A percentile compares a stretch with the other conserved stretches of the same genome.
phyloP scores from a whole-genome alignment of 768 basidiomycete genomes.

The Phanerochaete carnosa region DNA sequence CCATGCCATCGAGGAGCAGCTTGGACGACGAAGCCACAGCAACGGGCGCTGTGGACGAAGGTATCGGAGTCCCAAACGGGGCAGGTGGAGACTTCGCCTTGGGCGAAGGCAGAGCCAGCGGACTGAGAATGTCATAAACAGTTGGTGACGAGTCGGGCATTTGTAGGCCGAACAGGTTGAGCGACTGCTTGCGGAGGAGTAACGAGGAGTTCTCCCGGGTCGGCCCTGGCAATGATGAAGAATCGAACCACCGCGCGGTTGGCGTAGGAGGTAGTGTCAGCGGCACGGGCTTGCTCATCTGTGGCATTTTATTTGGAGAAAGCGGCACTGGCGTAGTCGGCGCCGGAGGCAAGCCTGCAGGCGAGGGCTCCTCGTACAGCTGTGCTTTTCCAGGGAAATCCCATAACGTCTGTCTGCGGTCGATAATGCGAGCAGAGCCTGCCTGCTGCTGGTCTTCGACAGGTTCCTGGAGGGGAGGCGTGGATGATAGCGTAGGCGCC shows the following conservation, averaged over 20 bases:
- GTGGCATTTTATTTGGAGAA: slow-evolving; percentile 22
- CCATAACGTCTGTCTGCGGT: slow-evolving; percentile 23
- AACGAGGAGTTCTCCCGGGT: slow-evolving; percentile 4
- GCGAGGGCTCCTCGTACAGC: not conserved
- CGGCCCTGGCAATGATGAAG: slow-evolving; percentile 12
- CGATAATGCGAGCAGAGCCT: slow-evolving; percentile 12
- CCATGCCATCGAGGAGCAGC: not conserved
- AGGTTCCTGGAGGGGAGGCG: not conserved
- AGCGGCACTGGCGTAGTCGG: slow-evolving; percentile 7
- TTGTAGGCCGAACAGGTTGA: slow-evolving; percentile 18
- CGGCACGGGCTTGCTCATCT: slow-evolving; percentile 19
- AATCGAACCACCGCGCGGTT: slow-evolving; percentile 24
- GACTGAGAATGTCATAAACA: slow-evolving; percentile 24
- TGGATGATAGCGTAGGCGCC: not conserved
- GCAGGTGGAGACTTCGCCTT: not conserved
- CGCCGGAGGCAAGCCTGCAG: slow-evolving; percentile 11
- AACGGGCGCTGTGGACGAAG: not conserved
- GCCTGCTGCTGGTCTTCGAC: not conserved
- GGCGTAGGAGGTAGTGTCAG: slow-evolving; percentile 31
- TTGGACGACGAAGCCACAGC: slow-evolving; percentile 3
- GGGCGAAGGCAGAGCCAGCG: slow-evolving; percentile 16
- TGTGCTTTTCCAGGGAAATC: slow-evolving; percentile 16
- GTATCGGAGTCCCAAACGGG: slow-evolving; percentile 6
- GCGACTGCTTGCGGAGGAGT: slow-evolving; percentile 17
- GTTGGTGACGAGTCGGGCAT: slow-evolving; percentile 11